Conservation (phyloP, 176 grass and related monocot genomes). For the Carex littledalei region DNA sequence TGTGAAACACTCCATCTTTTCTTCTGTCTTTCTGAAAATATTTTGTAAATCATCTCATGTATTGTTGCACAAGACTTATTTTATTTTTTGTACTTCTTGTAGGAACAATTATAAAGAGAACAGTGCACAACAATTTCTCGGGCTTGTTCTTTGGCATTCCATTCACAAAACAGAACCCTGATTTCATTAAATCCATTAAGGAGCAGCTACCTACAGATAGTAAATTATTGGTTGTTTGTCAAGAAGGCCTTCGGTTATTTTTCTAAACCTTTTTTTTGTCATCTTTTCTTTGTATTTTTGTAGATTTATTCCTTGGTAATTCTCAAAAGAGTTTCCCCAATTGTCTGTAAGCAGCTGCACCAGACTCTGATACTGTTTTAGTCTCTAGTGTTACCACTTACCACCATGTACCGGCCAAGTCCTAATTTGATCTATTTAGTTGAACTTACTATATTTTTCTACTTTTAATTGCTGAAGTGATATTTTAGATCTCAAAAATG, state of each 20-base stretch:
- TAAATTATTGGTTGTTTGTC: slow-evolving; percentile 77
- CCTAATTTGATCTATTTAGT: background rate
- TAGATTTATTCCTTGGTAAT: no score
- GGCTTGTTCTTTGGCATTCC: slow-evolving; percentile 76
- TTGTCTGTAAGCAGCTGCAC: background rate
- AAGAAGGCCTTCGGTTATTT: slow-evolving; percentile 88
- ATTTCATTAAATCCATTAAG: slow-evolving; percentile 64
- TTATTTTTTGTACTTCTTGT: background rate
- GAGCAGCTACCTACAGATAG: slow-evolving; percentile 55
- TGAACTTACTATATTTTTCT: background rate
- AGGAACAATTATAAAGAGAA: slow-evolving; percentile 81
- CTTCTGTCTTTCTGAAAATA: background rate
- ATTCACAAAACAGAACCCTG: slow-evolving; percentile 68
- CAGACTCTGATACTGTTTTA: background rate
- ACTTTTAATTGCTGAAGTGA: background rate
- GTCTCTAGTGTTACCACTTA: background rate
- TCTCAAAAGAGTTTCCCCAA: background rate
- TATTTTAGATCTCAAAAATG: background rate
- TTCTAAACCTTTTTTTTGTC: background rate
- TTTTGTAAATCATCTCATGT: background rate
- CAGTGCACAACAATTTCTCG: slow-evolving; percentile 70
- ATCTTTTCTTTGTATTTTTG: background rate
- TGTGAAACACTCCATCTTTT: slow-evolving; percentile 3
- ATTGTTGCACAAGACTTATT: background rate
- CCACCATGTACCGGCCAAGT: background rate